These are phyloP conservation scores for Penstemon barbatus DNA, from an alignment of 257 asterid genomes.

Conservation along the genomic window DNA sequence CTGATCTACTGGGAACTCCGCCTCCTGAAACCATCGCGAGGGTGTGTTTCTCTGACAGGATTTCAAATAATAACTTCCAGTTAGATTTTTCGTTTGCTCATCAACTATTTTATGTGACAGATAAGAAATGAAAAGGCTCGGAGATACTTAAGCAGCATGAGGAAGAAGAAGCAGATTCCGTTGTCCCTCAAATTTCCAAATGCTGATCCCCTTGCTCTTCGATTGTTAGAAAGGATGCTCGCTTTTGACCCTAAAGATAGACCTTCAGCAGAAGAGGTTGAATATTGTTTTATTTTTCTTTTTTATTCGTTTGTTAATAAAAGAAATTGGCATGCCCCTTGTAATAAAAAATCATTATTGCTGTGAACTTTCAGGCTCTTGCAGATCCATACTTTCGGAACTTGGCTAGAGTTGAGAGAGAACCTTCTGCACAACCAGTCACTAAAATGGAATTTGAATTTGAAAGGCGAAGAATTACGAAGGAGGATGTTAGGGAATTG, in stretches of 20 bases:
- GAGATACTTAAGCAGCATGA: constrained; percentile 95
- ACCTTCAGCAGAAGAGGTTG: constrained; percentile 92
- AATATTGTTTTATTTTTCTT: background rate
- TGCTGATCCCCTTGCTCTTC: constrained; percentile 88
- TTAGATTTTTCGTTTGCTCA: constrained; percentile 9
- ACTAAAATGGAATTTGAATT: constrained; percentile 98
- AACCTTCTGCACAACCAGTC: constrained; percentile 92
- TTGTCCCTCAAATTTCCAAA: constrained; percentile 84
- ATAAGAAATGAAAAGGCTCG: constrained; percentile 98
- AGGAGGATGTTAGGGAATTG: constrained; percentile 89
- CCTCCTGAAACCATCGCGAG: constrained; percentile 88
- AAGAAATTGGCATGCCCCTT: too few species aligned
- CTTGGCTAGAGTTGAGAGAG: constrained; percentile 96
- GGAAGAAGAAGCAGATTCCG: constrained; percentile 77
- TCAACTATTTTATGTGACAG: constrained; percentile 40
- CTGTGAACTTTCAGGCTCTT: constrained; percentile 63
- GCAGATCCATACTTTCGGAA: constrained; percentile 98
- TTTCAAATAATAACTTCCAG: too few species aligned
- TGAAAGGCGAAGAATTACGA: constrained; percentile 91
- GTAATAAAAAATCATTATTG: constrained; percentile 25
- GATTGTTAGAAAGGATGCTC: constrained; percentile 87
- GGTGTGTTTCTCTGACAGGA: constrained; percentile 42
- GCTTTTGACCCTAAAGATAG: constrained; percentile 97
- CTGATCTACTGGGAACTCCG: constrained; percentile 90
- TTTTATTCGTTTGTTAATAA: background rate